These are phyloP conservation scores for Bathelium albidoporum DNA, from an alignment of 495 filamentous ascomycete species.

Conservation along the genomic window DNA sequence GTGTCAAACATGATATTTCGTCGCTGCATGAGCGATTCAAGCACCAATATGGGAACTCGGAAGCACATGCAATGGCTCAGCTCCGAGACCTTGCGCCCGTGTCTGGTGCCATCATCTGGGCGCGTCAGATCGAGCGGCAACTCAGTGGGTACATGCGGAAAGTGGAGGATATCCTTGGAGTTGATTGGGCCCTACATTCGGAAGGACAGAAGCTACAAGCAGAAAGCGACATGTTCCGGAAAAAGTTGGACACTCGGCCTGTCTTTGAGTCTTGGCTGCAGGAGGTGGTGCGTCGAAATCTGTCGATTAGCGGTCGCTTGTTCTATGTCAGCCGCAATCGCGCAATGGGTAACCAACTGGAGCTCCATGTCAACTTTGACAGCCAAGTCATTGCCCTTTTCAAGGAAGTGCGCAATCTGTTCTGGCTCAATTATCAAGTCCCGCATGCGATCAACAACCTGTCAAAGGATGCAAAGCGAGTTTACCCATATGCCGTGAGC, in stretches of 20 bases:
- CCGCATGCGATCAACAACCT: constrained; percentile 90
- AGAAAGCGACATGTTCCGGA: constrained; percentile 82
- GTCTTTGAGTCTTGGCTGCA: constrained; percentile 93
- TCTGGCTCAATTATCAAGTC: constrained; percentile 85
- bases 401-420: constrained; percentile 95
- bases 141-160: constrained; percentile 94
- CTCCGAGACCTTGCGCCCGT: constrained; percentile 90
- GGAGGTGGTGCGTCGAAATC: constrained; percentile 74
- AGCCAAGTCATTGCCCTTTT: constrained; percentile 92
- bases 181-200: constrained; percentile 85
- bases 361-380: constrained; percentile 92
- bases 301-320: constrained; percentile 81
- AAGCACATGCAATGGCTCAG: constrained; percentile 96
- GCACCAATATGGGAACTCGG: constrained; percentile 94
- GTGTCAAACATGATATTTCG: constrained; percentile 89
- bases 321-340: constrained; percentile 84
- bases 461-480: constrained; percentile 91
- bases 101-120: constrained; percentile 94
- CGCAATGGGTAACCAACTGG: constrained; percentile 71
- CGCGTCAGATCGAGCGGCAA: constrained; percentile 90
- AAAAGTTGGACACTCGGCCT: constrained; percentile 85
- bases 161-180: constrained; percentile 87
- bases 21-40: constrained; percentile 94
- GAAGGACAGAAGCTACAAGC: constrained; percentile 89
- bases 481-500: constrained; percentile 95